Conservation (phyloP, 345 rosid genomes). For the Combretum micranthum region DNA sequence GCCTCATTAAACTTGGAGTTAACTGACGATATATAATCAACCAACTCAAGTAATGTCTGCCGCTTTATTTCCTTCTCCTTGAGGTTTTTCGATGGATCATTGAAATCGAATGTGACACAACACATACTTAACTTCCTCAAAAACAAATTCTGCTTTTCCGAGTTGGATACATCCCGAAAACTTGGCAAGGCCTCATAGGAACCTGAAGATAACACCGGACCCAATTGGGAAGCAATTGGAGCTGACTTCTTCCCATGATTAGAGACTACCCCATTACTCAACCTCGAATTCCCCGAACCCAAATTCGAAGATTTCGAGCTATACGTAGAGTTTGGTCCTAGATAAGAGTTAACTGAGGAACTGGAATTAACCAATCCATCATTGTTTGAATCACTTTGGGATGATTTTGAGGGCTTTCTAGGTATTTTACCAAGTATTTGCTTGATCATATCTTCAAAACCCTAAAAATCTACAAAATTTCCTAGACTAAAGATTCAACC, state of each 20-base stretch:
- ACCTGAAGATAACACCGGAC: not conserved
- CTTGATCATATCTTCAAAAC: slow-evolving; percentile 3
- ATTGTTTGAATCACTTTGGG: slow-evolving; percentile 4
- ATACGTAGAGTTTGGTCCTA: not conserved
- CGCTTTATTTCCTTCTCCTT: slow-evolving; percentile 36
- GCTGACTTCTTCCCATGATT: slow-evolving; percentile 7
- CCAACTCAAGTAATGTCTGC: slow-evolving; percentile 34
- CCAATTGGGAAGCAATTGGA: not conserved
- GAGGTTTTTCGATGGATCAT: slow-evolving; percentile 26
- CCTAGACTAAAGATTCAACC: not conserved
- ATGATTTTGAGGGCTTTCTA: slow-evolving; percentile 5
- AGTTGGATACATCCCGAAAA: slow-evolving; percentile 8
- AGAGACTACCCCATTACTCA: slow-evolving; percentile 2
- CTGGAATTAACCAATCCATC: slow-evolving; percentile 3
- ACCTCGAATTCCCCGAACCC: not conserved
- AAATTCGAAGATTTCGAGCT: slow-evolving; percentile 4
- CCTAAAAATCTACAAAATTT: not conserved
- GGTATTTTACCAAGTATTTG: slow-evolving; percentile 4
- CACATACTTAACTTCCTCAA: slow-evolving; percentile 31
- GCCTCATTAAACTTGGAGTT: slow-evolving; percentile 18
- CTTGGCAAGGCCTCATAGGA: slow-evolving; percentile 4
- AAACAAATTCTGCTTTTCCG: slow-evolving; percentile 28
- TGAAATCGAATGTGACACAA: slow-evolving; percentile 33
- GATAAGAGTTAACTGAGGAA: slow-evolving; percentile 2
- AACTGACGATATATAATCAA: slow-evolving; percentile 25